Conservation (phyloP, 2,329 filamentous ascomycete species). For the Grosmannia clavigera region DNA sequence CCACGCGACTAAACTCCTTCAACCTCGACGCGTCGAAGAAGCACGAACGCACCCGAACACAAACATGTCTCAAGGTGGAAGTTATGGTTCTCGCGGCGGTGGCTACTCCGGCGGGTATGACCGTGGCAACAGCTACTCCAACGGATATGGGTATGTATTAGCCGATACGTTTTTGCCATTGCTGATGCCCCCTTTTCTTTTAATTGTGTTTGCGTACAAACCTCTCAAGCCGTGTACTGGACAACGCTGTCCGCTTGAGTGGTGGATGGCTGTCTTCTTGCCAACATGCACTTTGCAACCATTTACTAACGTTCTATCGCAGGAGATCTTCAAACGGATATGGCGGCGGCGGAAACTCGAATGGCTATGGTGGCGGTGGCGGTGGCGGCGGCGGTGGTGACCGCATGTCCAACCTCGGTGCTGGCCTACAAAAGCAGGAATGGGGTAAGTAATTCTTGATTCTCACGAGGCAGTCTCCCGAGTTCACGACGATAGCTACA, state of each 20-base stretch:
- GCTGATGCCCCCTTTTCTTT: background rate
- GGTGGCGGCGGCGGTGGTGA: conserved; percentile 56
- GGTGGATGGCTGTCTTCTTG: background rate
- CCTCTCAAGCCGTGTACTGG: background rate
- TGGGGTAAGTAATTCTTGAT: conserved; percentile 56
- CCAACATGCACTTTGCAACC: background rate
- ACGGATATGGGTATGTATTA: conserved; percentile 4
- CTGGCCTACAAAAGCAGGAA: conserved; percentile 73
- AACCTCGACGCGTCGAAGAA: background rate
- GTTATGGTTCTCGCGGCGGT: conserved; percentile 28
- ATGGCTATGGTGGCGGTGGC: conserved; percentile 25
- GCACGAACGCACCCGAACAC: background rate
- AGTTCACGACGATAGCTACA: background rate
- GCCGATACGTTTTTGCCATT: background rate
- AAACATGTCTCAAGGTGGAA: conserved; percentile 33
- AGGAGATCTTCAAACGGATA: conserved; percentile 18
- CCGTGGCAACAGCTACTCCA: conserved; percentile 25
- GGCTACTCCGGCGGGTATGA: conserved; percentile 17
- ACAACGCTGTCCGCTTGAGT: background rate
- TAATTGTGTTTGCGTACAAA: background rate
- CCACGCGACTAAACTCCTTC: background rate
- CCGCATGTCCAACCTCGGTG: conserved; percentile 84
- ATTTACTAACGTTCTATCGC: background rate
- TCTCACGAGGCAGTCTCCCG: background rate
- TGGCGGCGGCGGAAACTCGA: conserved; percentile 20